Percentiles rank a stretch among this genome's conserved stretches.
phyloP scores from a whole-genome alignment of 2,329 filamentous ascomycete species.

The Juglanconis juglandina region DNA sequence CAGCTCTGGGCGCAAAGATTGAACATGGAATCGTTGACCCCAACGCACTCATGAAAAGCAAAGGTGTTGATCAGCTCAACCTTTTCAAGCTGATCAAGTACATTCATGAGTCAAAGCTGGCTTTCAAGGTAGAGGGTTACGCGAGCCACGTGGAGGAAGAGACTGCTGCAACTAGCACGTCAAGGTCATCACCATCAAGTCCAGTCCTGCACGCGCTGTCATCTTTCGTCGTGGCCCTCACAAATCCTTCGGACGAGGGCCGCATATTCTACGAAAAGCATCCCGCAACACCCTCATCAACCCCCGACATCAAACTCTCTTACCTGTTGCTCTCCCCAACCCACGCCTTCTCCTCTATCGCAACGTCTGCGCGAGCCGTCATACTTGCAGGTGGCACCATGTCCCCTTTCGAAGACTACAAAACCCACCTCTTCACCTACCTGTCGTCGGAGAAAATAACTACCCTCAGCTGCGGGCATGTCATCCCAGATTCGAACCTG shows the following conservation, averaged over 20 bases:
- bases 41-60: constrained; percentile 71
- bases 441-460: constrained; percentile 61
- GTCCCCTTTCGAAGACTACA: constrained; percentile 94
- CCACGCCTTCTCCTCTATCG: constrained; percentile 84
- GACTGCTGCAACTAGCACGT: constrained; percentile 30
- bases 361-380: constrained; percentile 78
- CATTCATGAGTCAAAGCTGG: constrained; percentile 86
- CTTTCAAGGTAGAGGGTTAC: constrained; percentile 92
- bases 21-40: constrained; percentile 67
- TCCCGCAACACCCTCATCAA: constrained; percentile 20
- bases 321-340: constrained; percentile 91
- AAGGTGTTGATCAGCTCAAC: constrained; percentile 93
- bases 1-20: constrained; percentile 43
- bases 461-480: constrained; percentile 89
- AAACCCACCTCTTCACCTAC: constrained; percentile 78
- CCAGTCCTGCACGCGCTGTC: constrained; percentile 55
- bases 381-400: constrained; percentile 94
- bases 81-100: constrained; percentile 85
- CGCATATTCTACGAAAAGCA: constrained; percentile 60
- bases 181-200: constrained; percentile 56
- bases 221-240: constrained; percentile 73
- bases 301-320: constrained; percentile 59
- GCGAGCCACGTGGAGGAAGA: constrained; percentile 58
- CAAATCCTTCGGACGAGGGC: constrained; percentile 75
- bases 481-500: constrained; percentile 80